Evolutionary conservation across 1,284 basidiomycete species (phyloP), one percentile per base, ranked within the genome.

Genomic region (Malassezia yamatoensis): DNA sequence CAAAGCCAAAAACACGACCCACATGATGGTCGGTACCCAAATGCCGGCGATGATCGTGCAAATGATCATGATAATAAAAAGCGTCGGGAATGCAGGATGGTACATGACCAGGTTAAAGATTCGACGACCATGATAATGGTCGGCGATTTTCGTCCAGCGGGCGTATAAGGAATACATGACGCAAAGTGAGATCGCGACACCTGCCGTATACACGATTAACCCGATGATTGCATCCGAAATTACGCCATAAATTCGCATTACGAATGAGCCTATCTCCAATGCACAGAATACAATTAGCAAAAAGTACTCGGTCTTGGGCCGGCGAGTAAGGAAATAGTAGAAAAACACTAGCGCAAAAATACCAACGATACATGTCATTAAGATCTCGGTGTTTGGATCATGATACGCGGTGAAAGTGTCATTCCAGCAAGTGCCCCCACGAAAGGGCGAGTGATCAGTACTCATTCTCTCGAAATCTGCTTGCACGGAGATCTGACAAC

Each of bases 301-400:
- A 24, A 16, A 16, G 21, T 56, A 56, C 36, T 56, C 54, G 12
- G 15, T 13, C 35, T 44, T 50, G 6, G 54, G 54, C 12, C 41
- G 43, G 11, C 49, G 54, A 9, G 42, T 37, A 8, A 40, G 16
- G 7, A 41, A 3, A 21, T 56, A 56, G 16, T 46, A 56, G 12
- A 51, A 16, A 33, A 56, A 56, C 6, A 56, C 54, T 8, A 50
- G 21, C 1, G 42, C 29, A 16, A 51, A 56, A n/a, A 56, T 56
- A 51, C 54, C 54, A 36, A 56, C 50, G 9, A 56, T 43, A 32
- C 44, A n/a, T 7, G 41, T 45, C n/a, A 56, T 29, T 5, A 56
- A 24, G 49, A 56, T 45, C 20, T 56, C 49, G 3, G 43, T 41
- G 34, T 36, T 56, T 5, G 54, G 54, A n/a, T 56, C 54, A 56